These are phyloP conservation scores for Melastoma malabathricum DNA, from an alignment of 345 rosid species.

Conservation along the genomic window DNA sequence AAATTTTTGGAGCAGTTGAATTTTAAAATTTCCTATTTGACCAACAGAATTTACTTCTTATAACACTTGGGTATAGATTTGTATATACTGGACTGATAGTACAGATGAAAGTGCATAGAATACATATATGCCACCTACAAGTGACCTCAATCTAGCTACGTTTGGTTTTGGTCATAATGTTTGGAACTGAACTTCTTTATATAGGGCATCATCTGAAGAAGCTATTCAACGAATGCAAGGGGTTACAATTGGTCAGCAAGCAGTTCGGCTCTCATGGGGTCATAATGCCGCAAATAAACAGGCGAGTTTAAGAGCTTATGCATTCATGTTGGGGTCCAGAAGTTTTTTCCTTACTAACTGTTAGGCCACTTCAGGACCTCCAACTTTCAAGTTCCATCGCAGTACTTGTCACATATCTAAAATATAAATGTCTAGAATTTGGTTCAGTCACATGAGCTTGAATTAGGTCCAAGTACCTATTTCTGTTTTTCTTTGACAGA, in stretches of 20 bases:
- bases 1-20: neutral
- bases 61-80: too few relatives aligned
- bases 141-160: neutral
- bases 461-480: too few relatives aligned
- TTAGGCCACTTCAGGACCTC: neutral
- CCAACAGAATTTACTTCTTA: too few relatives aligned
- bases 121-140: neutral
- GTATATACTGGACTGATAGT: too few relatives aligned
- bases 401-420: too few relatives aligned
- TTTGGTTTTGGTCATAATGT: neutral
- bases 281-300: constrained; percentile 49
- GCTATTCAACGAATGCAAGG: constrained; percentile 87
- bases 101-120: neutral
- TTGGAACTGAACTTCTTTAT: neutral
- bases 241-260: constrained; percentile 79
- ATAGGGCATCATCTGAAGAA: constrained; percentile 82
- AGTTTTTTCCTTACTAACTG: neutral
- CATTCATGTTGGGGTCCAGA: neutral
- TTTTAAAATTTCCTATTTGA: neutral
- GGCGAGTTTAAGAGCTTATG: constrained; percentile 18
- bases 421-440: too few relatives aligned
- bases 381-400: too few relatives aligned
- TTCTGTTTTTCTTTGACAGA: too few relatives aligned
- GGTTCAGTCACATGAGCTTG: too few relatives aligned
- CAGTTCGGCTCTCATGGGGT: constrained; percentile 76